phyloP scores from a whole-genome alignment of 495 filamentous ascomycete species.

The Neurospora sp. region DNA sequence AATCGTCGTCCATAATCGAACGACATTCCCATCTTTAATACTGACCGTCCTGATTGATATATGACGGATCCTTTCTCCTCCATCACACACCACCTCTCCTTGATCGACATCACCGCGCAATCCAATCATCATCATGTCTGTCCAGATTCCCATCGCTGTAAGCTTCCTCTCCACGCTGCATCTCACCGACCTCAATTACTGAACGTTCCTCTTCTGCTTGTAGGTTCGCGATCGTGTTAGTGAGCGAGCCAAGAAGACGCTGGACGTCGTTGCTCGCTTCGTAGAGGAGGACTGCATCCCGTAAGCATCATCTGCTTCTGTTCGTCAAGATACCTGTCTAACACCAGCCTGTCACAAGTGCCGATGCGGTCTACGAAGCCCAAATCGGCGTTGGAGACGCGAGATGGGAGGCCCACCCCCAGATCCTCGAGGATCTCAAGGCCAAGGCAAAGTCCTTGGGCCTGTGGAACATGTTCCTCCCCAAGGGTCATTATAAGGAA shows the following conservation, averaged over 20 bases:
- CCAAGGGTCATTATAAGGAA: conserved; percentile 88
- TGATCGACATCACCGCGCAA: background rate
- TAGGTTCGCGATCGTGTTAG: conserved; percentile 54
- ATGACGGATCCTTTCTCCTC: background rate
- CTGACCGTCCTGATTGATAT: background rate
- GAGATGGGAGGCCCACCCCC: conserved; percentile 68
- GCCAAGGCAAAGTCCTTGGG: conserved; percentile 71
- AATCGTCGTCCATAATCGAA: background rate
- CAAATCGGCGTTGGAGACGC: conserved; percentile 66
- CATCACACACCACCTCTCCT: background rate
- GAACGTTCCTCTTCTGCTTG: conserved; percentile 6
- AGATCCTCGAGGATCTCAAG: conserved; percentile 83
- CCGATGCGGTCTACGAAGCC: conserved; percentile 66
- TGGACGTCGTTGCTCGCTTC: conserved; percentile 75
- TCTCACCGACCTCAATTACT: conserved; percentile 9
- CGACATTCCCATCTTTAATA: background rate
- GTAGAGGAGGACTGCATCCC: conserved; percentile 94
- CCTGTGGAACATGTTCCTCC: conserved; percentile 96
- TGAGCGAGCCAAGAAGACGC: conserved; percentile 65
- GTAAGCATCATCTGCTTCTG: conserved; percentile 25
- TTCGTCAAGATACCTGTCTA: conserved; percentile 1
- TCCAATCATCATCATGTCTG: conserved; percentile 40
- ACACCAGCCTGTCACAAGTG: conserved; percentile 25
- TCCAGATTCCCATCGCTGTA: conserved; percentile 59
- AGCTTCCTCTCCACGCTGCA: conserved; percentile 16